phyloP scores from a whole-genome alignment of 2,329 filamentous ascomycete genomes.

The Xylaria digitata region DNA sequence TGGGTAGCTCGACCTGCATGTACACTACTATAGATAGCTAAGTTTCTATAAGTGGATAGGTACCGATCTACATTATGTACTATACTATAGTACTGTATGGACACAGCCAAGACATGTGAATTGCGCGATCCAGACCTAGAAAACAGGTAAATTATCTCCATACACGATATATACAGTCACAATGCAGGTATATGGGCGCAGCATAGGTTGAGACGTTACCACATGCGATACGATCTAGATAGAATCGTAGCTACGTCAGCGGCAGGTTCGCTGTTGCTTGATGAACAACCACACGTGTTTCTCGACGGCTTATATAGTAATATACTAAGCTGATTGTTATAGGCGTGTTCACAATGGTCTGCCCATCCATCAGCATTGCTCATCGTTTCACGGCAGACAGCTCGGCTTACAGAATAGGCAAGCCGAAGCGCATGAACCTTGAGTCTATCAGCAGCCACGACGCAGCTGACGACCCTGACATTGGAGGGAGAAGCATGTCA shows the following conservation, averaged over 20 bases:
- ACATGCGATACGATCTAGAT: no score
- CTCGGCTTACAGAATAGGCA: slow-evolving; percentile 18
- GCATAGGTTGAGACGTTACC: no score
- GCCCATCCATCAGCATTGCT: background rate
- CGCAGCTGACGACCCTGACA: slow-evolving; percentile 17
- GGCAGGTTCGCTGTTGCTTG: no score
- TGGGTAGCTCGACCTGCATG: no score
- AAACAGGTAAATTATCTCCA: background rate
- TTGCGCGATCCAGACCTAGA: background rate
- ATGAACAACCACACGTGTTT: no score
- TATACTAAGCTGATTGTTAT: no score
- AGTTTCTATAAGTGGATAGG: background rate
- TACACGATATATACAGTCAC: background rate
- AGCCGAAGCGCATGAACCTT: slow-evolving; percentile 13
- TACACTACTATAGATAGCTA: no score
- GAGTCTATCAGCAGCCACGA: slow-evolving; percentile 15
- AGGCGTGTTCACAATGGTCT: no score
- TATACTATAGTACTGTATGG: no score
- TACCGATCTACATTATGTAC: background rate
- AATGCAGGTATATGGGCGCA: no score
- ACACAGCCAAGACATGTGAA: background rate
- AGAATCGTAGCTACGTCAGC: no score
- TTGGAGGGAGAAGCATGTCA: background rate
- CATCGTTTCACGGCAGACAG: background rate
- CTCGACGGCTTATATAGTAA: no score